These are phyloP conservation scores for Zygotorulaspora chibaensis DNA, from an alignment of 805 yeast species.

Conservation along the genomic window DNA sequence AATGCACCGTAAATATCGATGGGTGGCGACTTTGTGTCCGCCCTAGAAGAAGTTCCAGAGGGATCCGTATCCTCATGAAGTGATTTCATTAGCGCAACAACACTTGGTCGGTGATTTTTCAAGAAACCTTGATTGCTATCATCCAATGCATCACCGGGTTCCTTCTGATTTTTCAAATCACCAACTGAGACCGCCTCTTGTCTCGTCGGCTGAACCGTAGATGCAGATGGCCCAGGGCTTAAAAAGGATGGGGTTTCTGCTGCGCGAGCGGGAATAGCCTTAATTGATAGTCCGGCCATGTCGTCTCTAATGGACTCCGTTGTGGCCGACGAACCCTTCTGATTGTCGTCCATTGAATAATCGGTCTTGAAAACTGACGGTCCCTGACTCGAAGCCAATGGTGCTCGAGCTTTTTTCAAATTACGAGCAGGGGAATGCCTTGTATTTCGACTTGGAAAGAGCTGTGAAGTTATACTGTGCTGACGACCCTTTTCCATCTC, in stretches of 20 bases:
- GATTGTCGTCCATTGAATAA: slow-evolving; percentile 4
- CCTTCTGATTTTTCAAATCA: slow-evolving; percentile 2
- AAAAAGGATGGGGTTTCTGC: slow-evolving; percentile 11
- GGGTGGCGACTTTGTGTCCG: slow-evolving; percentile 6
- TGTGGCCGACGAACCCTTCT: slow-evolving; percentile 2
- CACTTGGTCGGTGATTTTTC: slow-evolving; percentile 13
- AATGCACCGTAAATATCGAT: slow-evolving; percentile 7
- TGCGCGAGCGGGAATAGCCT: slow-evolving; percentile 5
- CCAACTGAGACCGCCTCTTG: slow-evolving; percentile 18
- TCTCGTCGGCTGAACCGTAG: slow-evolving; percentile 23
- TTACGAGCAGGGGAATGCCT: slow-evolving; percentile 7
- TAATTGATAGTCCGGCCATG: slow-evolving; percentile 21
- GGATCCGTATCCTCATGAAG: slow-evolving; percentile 15
- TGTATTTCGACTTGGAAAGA: slow-evolving; percentile 19
- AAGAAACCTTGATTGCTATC: not conserved
- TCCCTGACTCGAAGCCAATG: not conserved
- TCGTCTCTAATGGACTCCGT: slow-evolving; percentile 18
- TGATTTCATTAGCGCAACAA: slow-evolving; percentile 22
- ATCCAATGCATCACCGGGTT: not conserved
- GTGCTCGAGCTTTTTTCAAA: not conserved
- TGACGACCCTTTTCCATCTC: slow-evolving; percentile 13
- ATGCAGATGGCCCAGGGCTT: slow-evolving; percentile 23
- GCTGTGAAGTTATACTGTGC: slow-evolving; percentile 21
- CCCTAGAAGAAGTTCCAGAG: slow-evolving; percentile 4
- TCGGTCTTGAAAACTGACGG: slow-evolving; percentile 8